Conservation (phyloP, 2,329 filamentous ascomycete genomes). For the Zymoseptoria pseudotritici region DNA sequence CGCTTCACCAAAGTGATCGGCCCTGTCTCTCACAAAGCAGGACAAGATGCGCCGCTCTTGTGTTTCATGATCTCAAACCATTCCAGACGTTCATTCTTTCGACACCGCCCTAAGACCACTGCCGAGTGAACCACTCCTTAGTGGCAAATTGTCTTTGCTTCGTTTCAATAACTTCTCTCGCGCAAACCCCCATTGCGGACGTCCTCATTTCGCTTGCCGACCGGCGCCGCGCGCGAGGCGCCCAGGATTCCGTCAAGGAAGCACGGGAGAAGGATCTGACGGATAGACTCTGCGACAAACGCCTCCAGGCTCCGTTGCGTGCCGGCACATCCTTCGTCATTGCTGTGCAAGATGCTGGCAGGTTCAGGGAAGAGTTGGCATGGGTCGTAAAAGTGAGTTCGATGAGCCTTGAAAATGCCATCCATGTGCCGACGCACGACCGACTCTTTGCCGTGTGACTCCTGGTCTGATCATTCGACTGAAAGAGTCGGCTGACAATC, state of each 20-base stretch:
- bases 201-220: background rate
- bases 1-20: background rate
- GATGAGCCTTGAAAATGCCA: background rate
- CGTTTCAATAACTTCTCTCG: too few species aligned
- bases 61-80: background rate
- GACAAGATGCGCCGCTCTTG: background rate
- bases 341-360: background rate
- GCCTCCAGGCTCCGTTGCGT: too few species aligned
- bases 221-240: background rate
- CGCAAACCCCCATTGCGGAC: background rate
- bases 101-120: background rate
- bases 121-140: background rate
- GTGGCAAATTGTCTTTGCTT: background rate
- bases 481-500: background rate
- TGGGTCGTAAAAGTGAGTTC: background rate
- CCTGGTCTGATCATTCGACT: background rate
- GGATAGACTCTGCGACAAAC: background rate
- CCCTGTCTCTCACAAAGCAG: background rate
- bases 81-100: background rate
- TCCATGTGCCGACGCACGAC: background rate
- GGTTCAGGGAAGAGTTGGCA: background rate
- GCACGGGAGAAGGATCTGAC: background rate
- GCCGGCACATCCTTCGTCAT: background rate
- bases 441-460: background rate
- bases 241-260: background rate